Evolutionary conservation across 495 filamentous ascomycete species (phyloP), one percentile per base, ranked within the genome.

Genomic region (Penicillium goetzii): DNA sequence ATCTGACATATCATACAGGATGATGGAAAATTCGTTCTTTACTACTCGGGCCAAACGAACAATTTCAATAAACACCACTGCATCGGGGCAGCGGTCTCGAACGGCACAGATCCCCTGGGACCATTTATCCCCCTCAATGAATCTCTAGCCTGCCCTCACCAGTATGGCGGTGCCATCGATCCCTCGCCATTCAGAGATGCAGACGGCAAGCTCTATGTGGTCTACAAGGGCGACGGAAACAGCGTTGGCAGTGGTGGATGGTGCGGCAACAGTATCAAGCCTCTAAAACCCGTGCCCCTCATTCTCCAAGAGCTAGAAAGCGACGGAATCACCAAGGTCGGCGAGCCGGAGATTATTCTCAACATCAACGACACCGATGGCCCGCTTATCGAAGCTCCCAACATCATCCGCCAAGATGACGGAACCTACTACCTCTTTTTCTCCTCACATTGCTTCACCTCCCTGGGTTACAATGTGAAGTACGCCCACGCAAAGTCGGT

Each of bases 161-260:
- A 74, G 1, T 70, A 77, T 34, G 84, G 85, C 45, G 84, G 85
- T 9, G 83, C 85, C 10, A 87, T 88, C 61, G 85, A 89, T 63
- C 76, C 85, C 0, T 71, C 80, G 4, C 82, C 80, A 2, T 87
- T 85, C 61, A 52, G 69, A 25, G 83, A 87, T 62, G 61, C 28
- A 0, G 81, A 83, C 32, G 82, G 83, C 52, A 74, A 81, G 21
- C 72, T 74, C 11, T 88, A 85, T 50, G 74, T 88, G 14, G 67
- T 83, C 15, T 89, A 88, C 74, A 89, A 89, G 61, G 76, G 84
- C 11, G 83, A 89, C 63, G 86, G 84, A 33, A 87, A 87, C 65
- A 79, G 78, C 66, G 67, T 86, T 26, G 84, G 85, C 6, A 68
- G 80, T 34, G 85, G 85, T 19, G 86, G 85, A 9, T 67, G 71